phyloP scores from a whole-genome alignment of 768 basidiomycete genomes.

The Suillus decipiens region DNA sequence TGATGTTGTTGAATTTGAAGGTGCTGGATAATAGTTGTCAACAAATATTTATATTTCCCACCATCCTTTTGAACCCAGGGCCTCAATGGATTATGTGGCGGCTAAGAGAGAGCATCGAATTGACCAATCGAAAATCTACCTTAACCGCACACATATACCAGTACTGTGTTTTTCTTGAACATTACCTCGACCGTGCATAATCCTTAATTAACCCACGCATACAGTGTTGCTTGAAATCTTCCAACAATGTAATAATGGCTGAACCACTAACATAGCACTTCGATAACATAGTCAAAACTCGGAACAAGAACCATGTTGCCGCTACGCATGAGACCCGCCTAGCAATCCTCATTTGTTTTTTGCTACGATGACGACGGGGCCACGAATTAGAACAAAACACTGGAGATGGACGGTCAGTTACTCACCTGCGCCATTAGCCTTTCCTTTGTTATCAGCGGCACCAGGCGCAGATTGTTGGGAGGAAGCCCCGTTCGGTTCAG shows the following conservation, averaged over 20 bases:
- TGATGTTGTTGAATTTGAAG: constrained; percentile 30
- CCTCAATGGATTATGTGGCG: background rate
- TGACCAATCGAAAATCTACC: background rate
- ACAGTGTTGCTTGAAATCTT: background rate
- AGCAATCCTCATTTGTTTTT: background rate
- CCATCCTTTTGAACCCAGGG: too few relatives aligned
- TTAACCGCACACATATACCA: background rate
- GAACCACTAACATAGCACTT: background rate
- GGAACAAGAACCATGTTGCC: background rate
- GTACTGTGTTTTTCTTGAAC: background rate
- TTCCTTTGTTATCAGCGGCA: background rate
- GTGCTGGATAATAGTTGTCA: constrained; percentile 15
- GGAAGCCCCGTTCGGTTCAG: background rate
- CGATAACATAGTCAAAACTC: background rate
- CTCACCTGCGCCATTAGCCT: background rate
- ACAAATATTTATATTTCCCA: too few relatives aligned
- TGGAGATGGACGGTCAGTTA: too few relatives aligned
- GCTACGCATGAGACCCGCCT: background rate
- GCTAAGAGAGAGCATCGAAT: background rate
- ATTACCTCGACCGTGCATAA: background rate
- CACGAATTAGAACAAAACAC: background rate
- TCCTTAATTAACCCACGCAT: background rate
- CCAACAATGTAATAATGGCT: background rate
- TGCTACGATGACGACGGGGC: background rate
- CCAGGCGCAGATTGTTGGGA: background rate